Base-by-base conservation (phyloP, 2,329 filamentous ascomycete genomes). In the Sclerotinia spermophila region DNA sequence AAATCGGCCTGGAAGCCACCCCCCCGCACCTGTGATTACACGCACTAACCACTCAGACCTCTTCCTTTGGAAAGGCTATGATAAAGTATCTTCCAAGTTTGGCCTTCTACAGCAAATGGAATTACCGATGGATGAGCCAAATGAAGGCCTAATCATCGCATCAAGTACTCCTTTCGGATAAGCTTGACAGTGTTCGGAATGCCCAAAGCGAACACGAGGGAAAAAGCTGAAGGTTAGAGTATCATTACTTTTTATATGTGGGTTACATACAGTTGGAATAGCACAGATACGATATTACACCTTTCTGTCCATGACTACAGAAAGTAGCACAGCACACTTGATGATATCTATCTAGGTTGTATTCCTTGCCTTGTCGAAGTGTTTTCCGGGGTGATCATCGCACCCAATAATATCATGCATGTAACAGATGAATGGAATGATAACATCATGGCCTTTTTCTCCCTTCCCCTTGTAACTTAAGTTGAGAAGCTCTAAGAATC, bases 21-120 rank as follows among this genome's bases (percentile, higher is more conserved):
- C 55, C 55, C 35, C 38, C 38, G 56, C 67, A 55, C 27, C 30
- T 30, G 4, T 64, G 33, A 53, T 64, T 64, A 69, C 38, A 55
- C 68, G 68, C 35, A 35, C 48, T 55, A 38, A 33, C 59, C 68
- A 69, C 59, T 69, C 68, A 65, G 38, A 42, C 48, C 48, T 65
- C 48, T 53, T 38, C 38, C 59, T 65, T 69, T 30, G 21, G 48
- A 44, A 48, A 45, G 19, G 17, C 59, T 30, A 15, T 65, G 33
- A 27, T n/a, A 35, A 65, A 19, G 45, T 56, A 48, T 56, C 27
- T 69, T 56, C 38, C 38, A 27, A 69, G 58, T 42, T 38, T 55
- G 67, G 59, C 40, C 48, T 64, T 33, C 35, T n/a, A 69, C 67
- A 64, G 67, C 45, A 35, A 33, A n/a, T 38, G 35, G 7, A 58